A percentile compares a stretch with the other conserved stretches of the same genome.
Conservation (phyloP, 75 land plant genomes). For the Chamaecyparis obtusa region DNA sequence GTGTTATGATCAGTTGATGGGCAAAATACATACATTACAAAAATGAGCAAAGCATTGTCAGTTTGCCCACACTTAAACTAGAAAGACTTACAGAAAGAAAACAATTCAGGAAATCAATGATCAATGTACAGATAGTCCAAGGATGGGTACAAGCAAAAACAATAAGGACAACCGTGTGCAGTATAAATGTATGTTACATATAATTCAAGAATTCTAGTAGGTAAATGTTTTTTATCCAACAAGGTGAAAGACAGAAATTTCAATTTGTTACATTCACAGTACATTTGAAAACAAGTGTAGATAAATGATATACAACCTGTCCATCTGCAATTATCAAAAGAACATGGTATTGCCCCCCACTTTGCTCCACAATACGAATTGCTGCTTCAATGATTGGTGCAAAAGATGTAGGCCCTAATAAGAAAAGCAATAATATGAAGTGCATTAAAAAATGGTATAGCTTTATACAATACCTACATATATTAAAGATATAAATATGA, state of each 20-base stretch:
- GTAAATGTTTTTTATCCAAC: not conserved
- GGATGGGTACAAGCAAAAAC: not conserved
- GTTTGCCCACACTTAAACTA: not conserved
- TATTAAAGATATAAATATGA: not conserved
- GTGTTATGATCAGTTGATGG: not conserved
- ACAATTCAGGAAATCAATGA: not conserved
- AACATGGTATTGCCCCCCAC: conserved; percentile 88
- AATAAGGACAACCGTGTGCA: not conserved
- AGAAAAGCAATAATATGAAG: not conserved
- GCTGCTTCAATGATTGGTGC: conserved; percentile 79
- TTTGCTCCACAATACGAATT: conserved; percentile 61
- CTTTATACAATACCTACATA: not conserved
- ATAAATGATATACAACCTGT: conserved; percentile 36
- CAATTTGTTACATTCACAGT: not conserved
- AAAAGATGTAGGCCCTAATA: conserved; percentile 82
- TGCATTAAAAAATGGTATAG: not conserved
- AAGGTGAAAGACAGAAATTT: not conserved
- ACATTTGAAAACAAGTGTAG: not conserved
- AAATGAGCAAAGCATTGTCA: not conserved
- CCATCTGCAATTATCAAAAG: conserved; percentile 86
- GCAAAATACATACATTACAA: not conserved
- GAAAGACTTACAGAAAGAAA: not conserved
- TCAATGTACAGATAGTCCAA: not conserved
- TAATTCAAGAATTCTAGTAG: not conserved
- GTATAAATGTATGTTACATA: not conserved